Base-by-base conservation (phyloP, 1,284 basidiomycete genomes). In the Puccinia novopanici region DNA sequence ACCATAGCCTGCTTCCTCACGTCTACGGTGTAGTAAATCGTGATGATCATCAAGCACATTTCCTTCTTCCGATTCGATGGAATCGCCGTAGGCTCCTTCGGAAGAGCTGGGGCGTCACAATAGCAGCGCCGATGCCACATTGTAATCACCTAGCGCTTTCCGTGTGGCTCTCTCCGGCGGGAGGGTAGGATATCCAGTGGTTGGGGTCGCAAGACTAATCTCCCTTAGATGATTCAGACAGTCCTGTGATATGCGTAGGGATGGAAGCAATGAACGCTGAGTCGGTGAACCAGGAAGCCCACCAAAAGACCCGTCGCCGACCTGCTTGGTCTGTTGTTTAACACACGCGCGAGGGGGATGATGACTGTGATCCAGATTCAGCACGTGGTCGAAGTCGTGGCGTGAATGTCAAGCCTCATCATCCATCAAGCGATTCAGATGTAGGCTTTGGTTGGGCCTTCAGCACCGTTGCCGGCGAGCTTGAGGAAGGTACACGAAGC, bases 1-100 rank as follows among this genome's bases (percentile, higher is more conserved):
- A 24, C 79, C 79, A 59, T 67, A 81, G 12, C 72, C 79, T 30
- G 79, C 79, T 73, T 81, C 79, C 59, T 81, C 72, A 22, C 79
- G 79, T 45, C 79, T 71, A 19, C 79, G 79, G 45, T 81, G 55
- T 4, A 81, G 63, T 30, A 81, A 48, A 57, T 81, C 79, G 24
- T 74, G 30, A 75, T 81, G 79, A 59, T 81, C 72, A 22, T 74
- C 79, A 12, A 81, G 59, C 34, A 81, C 63, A 42, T 75, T 74
- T 34, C 79, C 79, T 70, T 81, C 79, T 45, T 74, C 13, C 61
- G 34, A 34, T 27, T 52, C 19, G 71, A 72, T 27, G 75, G 37
- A 34, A 42, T 50, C 4, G 61, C 61, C 2, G 61, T 30, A 55
- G 72, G 72, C 0, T 34, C 30, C 2, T 34, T 75, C 13, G 63